A percentile compares a stretch with the other conserved stretches of the same genome.
phyloP scores from a whole-genome alignment of 1,284 basidiomycete genomes.

The Fomitopsis palustris region DNA sequence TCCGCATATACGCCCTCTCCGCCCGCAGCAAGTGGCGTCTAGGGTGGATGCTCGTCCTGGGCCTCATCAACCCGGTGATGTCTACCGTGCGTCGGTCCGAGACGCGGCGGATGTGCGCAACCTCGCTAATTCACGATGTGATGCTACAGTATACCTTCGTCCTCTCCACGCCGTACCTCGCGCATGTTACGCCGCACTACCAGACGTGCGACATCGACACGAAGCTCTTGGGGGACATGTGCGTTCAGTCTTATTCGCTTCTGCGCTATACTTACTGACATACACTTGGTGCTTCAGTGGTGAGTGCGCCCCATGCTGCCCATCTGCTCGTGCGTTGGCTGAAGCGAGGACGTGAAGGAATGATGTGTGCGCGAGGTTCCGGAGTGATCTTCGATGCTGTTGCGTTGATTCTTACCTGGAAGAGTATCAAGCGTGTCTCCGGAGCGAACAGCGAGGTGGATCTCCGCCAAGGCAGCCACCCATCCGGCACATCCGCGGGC shows the following conservation, averaged over 20 bases:
- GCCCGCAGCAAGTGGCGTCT: background rate
- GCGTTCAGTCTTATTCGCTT: background rate
- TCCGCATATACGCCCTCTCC: background rate
- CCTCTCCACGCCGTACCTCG: background rate
- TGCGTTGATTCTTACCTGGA: background rate
- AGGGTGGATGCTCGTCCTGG: background rate
- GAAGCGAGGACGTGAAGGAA: background rate
- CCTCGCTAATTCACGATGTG: background rate
- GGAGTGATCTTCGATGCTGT: background rate
- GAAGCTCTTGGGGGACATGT: background rate
- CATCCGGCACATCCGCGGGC: background rate
- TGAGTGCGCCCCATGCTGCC: background rate
- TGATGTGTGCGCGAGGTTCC: background rate
- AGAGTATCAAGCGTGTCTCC: background rate
- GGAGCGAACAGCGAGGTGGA: background rate
- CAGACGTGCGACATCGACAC: conserved; percentile 1
- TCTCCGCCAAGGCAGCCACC: background rate
- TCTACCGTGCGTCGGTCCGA: background rate
- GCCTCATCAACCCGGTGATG: background rate
- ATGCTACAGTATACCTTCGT: background rate
- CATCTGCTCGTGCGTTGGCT: background rate
- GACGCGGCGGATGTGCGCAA: no score
- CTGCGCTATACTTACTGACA: no score
- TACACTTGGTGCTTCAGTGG: background rate
- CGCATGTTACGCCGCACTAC: background rate